Evolutionary conservation across 2,329 filamentous ascomycete genomes (phyloP).

Genomic region (Pseudofabraea citricarpa): DNA sequence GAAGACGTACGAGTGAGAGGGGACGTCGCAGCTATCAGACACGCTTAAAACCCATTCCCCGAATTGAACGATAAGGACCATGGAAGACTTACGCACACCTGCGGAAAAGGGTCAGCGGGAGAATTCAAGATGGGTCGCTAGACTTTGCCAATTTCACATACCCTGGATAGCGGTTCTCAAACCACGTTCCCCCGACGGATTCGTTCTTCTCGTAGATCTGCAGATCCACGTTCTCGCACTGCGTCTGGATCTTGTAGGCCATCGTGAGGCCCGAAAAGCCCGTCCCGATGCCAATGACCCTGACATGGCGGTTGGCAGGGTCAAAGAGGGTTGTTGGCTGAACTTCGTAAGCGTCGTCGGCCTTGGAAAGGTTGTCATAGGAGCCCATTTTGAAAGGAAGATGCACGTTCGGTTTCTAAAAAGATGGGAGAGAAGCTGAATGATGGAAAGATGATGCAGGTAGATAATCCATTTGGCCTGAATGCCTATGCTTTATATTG

Average conservation of each 20-base stretch:
- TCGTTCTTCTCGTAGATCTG: conserved; percentile 21
- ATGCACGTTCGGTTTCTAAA: background rate
- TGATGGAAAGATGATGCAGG: background rate
- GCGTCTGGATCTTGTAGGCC: background rate
- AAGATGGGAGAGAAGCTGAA: background rate
- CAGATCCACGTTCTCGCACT: background rate
- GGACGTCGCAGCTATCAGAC: background rate
- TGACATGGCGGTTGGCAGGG: background rate
- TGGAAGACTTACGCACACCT: background rate
- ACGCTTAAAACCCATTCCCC: background rate
- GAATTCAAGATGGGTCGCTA: background rate
- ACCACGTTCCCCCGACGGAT: conserved; percentile 33
- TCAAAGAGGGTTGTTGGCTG: background rate
- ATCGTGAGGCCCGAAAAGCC: background rate
- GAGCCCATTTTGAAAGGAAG: background rate
- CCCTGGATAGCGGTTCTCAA: conserved; percentile 29
- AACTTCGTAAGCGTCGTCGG: background rate
- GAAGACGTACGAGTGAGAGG: background rate
- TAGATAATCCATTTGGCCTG: background rate
- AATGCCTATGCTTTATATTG: background rate
- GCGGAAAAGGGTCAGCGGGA: background rate
- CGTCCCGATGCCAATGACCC: background rate
- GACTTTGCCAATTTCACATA: conserved; percentile 10
- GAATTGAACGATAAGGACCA: background rate
- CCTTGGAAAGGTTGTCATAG: background rate